Evolutionary conservation across 139 green algal species (phyloP).

Genomic region (Asterochloris sp.): DNA sequence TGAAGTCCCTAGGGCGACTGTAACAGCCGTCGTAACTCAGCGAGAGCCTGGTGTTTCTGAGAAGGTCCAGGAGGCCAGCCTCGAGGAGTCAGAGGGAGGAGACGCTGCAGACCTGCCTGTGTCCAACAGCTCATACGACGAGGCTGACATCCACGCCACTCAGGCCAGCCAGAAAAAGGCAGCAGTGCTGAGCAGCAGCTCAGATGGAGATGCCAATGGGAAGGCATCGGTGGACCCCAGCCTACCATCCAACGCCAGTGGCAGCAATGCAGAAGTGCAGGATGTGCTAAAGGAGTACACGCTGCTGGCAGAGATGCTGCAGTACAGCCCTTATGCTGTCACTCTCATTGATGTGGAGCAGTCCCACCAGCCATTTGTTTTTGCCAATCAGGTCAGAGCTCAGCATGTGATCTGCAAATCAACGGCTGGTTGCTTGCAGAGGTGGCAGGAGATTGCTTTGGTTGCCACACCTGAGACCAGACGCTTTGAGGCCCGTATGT

Average conservation of each 20-base stretch:
- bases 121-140: background rate
- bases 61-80: too few relatives aligned
- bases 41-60: too few relatives aligned
- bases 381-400: constrained; percentile 3
- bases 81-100: background rate
- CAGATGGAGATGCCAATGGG: background rate
- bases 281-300: constrained; percentile 14
- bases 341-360: constrained; percentile 18
- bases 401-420: background rate
- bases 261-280: background rate
- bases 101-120: background rate
- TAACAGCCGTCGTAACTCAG: too few relatives aligned
- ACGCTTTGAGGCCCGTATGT: background rate
- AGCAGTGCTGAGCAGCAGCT: background rate
- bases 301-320: constrained; percentile 16
- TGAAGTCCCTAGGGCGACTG: too few relatives aligned
- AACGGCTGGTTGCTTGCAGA: background rate
- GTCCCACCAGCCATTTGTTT: constrained; percentile 12
- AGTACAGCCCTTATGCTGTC: constrained; percentile 14
- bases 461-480: too few relatives aligned
- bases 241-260: background rate
- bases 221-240: background rate
- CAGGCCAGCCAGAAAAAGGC: background rate
- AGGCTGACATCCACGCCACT: background rate
- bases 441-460: too few relatives aligned